These are phyloP conservation scores for Melanomma pulvis-pyrius DNA, from an alignment of 495 filamentous ascomycete genomes.

Conservation along the genomic window DNA sequence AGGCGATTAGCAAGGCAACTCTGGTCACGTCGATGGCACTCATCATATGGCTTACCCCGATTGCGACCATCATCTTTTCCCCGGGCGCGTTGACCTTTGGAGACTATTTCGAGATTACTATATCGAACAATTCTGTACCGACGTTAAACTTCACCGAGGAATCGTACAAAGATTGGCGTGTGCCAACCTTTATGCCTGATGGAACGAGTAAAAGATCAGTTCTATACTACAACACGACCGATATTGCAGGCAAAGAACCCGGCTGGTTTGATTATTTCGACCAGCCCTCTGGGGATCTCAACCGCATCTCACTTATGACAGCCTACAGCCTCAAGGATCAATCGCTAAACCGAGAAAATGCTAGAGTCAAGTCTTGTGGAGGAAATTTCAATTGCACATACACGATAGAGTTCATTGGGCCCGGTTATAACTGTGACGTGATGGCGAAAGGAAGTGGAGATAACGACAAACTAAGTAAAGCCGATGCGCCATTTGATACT, in stretches of 20 bases:
- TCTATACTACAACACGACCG: conserved; percentile 44
- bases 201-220: conserved; percentile 33
- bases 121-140: conserved; percentile 32
- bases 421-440: conserved; percentile 45
- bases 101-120: conserved; percentile 13
- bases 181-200: conserved; percentile 33
- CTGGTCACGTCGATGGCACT: conserved; percentile 46
- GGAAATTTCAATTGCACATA: conserved; percentile 46
- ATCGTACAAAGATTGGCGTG: conserved; percentile 28
- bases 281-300: conserved; percentile 38
- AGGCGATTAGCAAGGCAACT: conserved; percentile 44
- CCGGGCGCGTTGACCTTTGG: conserved; percentile 47
- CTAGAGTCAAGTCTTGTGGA: conserved; percentile 24
- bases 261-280: conserved; percentile 43
- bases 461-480: conserved; percentile 7
- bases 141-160: conserved; percentile 40
- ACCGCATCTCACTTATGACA: conserved; percentile 37
- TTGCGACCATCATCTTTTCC: conserved; percentile 47
- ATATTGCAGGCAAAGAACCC: conserved; percentile 10
- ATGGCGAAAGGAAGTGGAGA: conserved; percentile 23
- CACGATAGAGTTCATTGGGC: conserved; percentile 38
- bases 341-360: conserved; percentile 26
- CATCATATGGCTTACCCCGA: conserved; percentile 47
- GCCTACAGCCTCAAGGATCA: conserved; percentile 26
- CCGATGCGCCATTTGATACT: conserved; percentile 30